These are phyloP conservation scores for Alternaria sp. DNA, from an alignment of 2,329 filamentous ascomycete species.

Conservation along the genomic window DNA sequence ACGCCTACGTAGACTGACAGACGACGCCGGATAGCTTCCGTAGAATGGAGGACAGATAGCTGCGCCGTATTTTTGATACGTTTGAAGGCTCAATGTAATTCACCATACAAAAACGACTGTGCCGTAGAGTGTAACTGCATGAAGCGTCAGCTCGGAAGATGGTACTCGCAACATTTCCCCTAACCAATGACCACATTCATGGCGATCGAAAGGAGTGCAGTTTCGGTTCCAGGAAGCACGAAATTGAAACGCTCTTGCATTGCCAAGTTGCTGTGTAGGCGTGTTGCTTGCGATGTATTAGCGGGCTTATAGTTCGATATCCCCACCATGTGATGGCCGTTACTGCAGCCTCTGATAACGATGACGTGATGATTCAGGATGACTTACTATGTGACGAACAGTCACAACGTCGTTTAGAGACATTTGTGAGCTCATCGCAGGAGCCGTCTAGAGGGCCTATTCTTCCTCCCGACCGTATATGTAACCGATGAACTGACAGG, in stretches of 20 bases:
- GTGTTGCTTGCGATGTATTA: conserved; percentile 5
- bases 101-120: not conserved
- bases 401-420: not conserved
- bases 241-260: not conserved
- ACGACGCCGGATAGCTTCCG: not conserved
- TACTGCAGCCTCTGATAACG: not conserved
- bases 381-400: not conserved
- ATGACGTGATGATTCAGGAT: not conserved
- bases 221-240: not conserved
- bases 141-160: not conserved
- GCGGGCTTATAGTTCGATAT: not conserved
- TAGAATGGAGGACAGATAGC: not conserved
- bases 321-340: not conserved
- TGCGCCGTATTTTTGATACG: not conserved
- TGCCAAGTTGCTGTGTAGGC: not conserved
- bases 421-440: not conserved
- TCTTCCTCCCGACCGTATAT: not conserved
- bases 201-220: not conserved
- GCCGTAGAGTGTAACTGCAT: not conserved
- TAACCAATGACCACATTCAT: not conserved
- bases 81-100: not conserved
- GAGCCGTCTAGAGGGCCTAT: not conserved
- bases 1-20: not conserved
- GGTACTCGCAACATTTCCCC: not conserved
- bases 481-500: not conserved